A percentile compares a stretch with the other conserved stretches of the same genome.
phyloP scores from a whole-genome alignment of 352 stramenopile species.

The Bremia lactucae region DNA sequence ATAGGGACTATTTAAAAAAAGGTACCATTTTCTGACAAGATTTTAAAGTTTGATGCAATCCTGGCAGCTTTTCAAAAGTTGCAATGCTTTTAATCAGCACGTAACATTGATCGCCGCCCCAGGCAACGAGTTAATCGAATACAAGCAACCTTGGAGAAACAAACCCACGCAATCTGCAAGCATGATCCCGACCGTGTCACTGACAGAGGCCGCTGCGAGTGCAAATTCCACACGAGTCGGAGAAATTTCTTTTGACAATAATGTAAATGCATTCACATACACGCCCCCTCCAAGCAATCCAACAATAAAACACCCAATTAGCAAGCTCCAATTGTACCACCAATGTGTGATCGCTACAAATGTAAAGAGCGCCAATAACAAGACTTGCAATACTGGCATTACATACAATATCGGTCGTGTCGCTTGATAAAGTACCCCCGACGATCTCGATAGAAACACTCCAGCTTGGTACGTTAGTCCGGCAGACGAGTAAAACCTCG shows the following conservation, averaged over 20 bases:
- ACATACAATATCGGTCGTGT: constrained; percentile 74
- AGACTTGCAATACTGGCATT: constrained; percentile 79
- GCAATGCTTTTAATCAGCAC: too few species aligned
- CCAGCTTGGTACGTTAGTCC: constrained; percentile 89
- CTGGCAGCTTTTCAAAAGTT: too few species aligned
- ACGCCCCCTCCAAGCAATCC: constrained; percentile 84
- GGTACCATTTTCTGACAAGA: too few species aligned
- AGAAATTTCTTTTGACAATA: constrained; percentile 76
- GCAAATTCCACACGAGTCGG: constrained; percentile 76
- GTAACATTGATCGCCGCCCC: constrained; percentile 48
- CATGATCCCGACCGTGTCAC: constrained; percentile 85
- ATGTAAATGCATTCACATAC: constrained; percentile 88
- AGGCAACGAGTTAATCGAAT: constrained; percentile 65
- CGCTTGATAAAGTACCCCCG: constrained; percentile 72
- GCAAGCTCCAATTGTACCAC: constrained; percentile 80
- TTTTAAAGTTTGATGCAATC: too few species aligned
- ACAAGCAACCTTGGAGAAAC: constrained; percentile 89
- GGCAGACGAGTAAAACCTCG: constrained; percentile 84
- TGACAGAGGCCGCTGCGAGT: constrained; percentile 80
- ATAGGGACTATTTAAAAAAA: too few species aligned
- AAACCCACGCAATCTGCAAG: constrained; percentile 82
- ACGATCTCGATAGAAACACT: constrained; percentile 88
- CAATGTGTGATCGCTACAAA: constrained; percentile 67
- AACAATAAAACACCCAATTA: constrained; percentile 76
- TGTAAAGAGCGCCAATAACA: constrained; percentile 84